phyloP scores from a whole-genome alignment of 176 grass and related monocot species.

The Chrysopogon serrulatus region DNA sequence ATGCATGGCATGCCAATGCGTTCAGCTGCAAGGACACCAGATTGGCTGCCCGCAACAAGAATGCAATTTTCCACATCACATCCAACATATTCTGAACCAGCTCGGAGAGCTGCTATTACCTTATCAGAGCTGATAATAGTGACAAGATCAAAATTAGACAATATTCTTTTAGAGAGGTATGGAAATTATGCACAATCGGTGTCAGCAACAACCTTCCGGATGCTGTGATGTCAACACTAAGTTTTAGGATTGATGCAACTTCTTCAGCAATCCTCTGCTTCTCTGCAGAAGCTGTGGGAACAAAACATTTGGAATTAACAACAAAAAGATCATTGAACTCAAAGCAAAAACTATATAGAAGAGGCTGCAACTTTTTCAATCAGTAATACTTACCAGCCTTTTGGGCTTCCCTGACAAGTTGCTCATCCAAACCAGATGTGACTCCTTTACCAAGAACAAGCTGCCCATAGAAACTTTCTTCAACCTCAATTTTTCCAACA shows the following conservation, averaged over 20 bases:
- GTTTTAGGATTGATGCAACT: slow-evolving; percentile 79
- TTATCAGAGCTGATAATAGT: slow-evolving; percentile 50
- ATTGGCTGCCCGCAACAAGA: slow-evolving; percentile 62
- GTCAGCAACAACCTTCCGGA: slow-evolving; percentile 43
- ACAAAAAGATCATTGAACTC: too few species aligned
- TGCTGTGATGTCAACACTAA: slow-evolving; percentile 60
- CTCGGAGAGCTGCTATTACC: slow-evolving; percentile 57
- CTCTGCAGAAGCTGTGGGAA: slow-evolving; percentile 61
- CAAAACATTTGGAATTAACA: not conserved
- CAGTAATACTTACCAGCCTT: slow-evolving; percentile 63
- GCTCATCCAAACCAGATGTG: slow-evolving; percentile 70
- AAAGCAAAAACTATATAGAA: not conserved
- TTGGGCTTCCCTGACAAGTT: slow-evolving; percentile 70
- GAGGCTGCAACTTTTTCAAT: not conserved
- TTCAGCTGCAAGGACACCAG: slow-evolving; percentile 55
- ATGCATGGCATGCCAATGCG: slow-evolving; percentile 72
- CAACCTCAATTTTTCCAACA: slow-evolving; percentile 89
- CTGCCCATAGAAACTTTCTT: slow-evolving; percentile 87
- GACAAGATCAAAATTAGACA: slow-evolving; percentile 25
- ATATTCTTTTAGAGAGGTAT: not conserved
- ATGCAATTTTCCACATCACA: slow-evolving; percentile 55
- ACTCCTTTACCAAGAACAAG: slow-evolving; percentile 90
- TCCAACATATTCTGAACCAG: slow-evolving; percentile 55
- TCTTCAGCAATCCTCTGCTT: slow-evolving; percentile 82
- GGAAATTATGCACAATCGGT: not conserved